phyloP scores from a whole-genome alignment of 2,329 filamentous ascomycete species.

The Cercospora canescens region DNA sequence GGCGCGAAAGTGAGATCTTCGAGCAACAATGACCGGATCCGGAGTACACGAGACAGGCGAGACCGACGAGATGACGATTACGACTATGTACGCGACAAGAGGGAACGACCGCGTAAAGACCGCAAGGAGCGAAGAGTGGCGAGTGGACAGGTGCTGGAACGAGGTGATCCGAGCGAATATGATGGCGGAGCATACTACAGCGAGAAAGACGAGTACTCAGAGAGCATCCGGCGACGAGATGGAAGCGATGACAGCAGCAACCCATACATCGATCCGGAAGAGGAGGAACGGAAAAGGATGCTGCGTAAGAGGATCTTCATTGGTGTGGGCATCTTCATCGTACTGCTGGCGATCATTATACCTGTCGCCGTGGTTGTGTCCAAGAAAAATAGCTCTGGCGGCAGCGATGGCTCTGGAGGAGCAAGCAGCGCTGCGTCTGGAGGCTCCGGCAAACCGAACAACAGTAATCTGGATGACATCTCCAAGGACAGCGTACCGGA shows the following conservation, averaged over 20 bases:
- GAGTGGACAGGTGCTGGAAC: conserved; percentile 49
- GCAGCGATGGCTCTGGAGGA: conserved; percentile 20
- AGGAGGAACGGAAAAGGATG: conserved; percentile 44
- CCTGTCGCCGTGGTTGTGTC: conserved; percentile 49
- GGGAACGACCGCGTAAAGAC: conserved; percentile 31
- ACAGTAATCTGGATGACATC: conserved; percentile 48
- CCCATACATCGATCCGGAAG: conserved; percentile 36
- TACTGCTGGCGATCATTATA: conserved; percentile 49
- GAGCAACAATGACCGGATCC: conserved; percentile 1
- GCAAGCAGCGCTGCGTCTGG: conserved; percentile 21
- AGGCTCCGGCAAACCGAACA: conserved; percentile 39
- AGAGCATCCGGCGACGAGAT: conserved; percentile 45
- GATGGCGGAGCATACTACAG: conserved; percentile 33
- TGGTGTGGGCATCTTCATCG: conserved; percentile 40
- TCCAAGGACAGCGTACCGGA: conserved; percentile 48
- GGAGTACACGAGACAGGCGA: conserved; percentile 1
- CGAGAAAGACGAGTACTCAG: conserved; percentile 41
- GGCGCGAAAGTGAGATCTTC: conserved; percentile 2
- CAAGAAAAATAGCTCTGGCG: conserved; percentile 40
- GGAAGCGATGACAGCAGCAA: conserved; percentile 37
- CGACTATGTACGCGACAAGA: conserved; percentile 25
- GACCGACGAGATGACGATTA: conserved; percentile 11
- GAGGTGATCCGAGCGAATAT: conserved; percentile 34
- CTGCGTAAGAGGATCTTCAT: conserved; percentile 57
- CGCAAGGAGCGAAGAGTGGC: conserved; percentile 43